Evolutionary conservation across 1,139 yeast genomes (phyloP).

Genomic region (Blastobotrys arbuscula): DNA sequence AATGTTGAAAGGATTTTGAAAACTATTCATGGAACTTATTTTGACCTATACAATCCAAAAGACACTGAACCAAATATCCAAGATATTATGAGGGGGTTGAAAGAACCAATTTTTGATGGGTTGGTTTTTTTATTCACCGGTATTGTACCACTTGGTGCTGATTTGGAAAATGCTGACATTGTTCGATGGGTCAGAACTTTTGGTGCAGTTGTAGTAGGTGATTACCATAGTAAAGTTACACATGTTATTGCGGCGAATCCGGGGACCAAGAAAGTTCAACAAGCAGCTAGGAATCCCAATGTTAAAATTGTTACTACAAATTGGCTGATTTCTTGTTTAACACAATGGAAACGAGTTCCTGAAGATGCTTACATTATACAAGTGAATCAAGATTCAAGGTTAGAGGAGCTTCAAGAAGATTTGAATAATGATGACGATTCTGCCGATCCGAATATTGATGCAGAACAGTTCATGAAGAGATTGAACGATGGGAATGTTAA

Average conservation of each 20-base stretch:
- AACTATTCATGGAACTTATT: conserved; percentile 63
- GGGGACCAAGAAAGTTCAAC: conserved; percentile 73
- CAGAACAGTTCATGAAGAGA: conserved; percentile 30
- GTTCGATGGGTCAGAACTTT: conserved; percentile 90
- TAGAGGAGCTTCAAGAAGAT: conserved; percentile 13
- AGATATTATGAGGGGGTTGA: conserved; percentile 65
- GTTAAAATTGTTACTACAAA: conserved; percentile 84
- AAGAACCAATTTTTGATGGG: conserved; percentile 59
- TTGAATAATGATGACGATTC: conserved; percentile 33
- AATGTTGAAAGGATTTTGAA: conserved; percentile 59
- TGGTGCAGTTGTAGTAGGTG: conserved; percentile 80
- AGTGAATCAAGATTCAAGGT: conserved; percentile 5
- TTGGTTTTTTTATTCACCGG: conserved; percentile 79
- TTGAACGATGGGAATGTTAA: conserved; percentile 33
- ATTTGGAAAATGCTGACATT: conserved; percentile 62
- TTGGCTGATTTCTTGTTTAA: conserved; percentile 85
- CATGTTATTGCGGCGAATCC: conserved; percentile 81
- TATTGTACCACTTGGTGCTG: conserved; percentile 70
- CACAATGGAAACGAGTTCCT: conserved; percentile 67
- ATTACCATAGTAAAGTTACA: conserved; percentile 69
- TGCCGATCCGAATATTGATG: conserved; percentile 32
- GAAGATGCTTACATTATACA: conserved; percentile 57
- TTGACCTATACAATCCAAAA: conserved; percentile 39
- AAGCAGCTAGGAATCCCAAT: conserved; percentile 38
- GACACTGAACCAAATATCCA: conserved; percentile 30